These are phyloP conservation scores for Ogataea kodamae DNA, from an alignment of 805 yeast genomes.

Conservation along the genomic window DNA sequence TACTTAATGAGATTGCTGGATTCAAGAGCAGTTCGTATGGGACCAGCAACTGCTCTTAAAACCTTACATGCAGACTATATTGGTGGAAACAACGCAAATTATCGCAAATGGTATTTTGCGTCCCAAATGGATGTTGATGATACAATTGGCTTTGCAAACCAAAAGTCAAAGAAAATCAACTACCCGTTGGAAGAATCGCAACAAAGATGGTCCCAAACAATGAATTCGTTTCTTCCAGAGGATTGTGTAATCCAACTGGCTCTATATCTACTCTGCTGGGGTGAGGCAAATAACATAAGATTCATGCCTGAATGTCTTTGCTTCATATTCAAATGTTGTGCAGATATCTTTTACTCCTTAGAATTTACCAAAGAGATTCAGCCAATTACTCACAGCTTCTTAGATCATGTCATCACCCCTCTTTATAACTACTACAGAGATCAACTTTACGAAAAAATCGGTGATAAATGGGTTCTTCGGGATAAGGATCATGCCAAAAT, in stretches of 20 bases:
- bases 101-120: conserved; percentile 74
- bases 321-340: conserved; percentile 78
- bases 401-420: conserved; percentile 74
- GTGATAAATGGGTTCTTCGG: conserved; percentile 42
- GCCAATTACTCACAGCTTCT: conserved; percentile 38
- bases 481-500: conserved; percentile 64
- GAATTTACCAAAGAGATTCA: conserved; percentile 35
- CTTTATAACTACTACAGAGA: conserved; percentile 58
- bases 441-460: conserved; percentile 46
- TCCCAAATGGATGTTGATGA: conserved; percentile 64
- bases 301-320: conserved; percentile 89
- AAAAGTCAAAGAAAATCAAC: conserved; percentile 21
- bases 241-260: conserved; percentile 64
- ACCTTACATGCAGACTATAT: conserved; percentile 71
- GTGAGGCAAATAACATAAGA: conserved; percentile 82
- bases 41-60: conserved; percentile 50
- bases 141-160: conserved; percentile 36
- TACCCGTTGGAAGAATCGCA: conserved; percentile 42
- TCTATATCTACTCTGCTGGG: conserved; percentile 77
- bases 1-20: conserved; percentile 59
- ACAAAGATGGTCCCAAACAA: conserved; percentile 47
- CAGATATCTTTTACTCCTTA: conserved; percentile 56
- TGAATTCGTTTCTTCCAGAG: conserved; percentile 46
- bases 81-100: conserved; percentile 68
- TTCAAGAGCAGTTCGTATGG: conserved; percentile 65